Base-by-base conservation (phyloP, 805 yeast genomes). In the Candida silvatica region DNA sequence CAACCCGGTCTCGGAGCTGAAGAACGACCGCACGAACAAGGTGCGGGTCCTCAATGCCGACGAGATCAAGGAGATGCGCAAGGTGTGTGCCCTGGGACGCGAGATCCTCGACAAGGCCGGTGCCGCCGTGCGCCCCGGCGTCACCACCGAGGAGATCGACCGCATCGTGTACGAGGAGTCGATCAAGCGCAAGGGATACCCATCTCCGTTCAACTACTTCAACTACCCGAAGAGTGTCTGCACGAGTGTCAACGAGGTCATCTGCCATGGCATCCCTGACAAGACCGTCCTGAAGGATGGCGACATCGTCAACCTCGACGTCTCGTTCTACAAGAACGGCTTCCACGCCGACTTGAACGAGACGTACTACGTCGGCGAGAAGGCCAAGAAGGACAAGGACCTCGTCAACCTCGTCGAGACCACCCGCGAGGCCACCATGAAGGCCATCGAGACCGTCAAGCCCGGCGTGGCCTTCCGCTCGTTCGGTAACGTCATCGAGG, bases 261-360 rank as follows among this genome's bases (percentile, higher is more conserved):
- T 92, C 41, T 92, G 98, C 57, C 98, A 92, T 59, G 98, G 98
- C 43, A 83, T 92, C 39, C 98, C 98, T 19, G 98, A 92, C 60
- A 71, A 83, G 62, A 72, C 88, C 37, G 78, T 77, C 23, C 69
- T 92, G 43, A 63, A 84, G 56, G 97, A 90, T 46, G 98, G 98
- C 40, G 98, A 92, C 55, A 90, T 92, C 46, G 72, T 92, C 41
- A 92, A 92, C 54, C 64, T 92, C 44, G 98, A 92, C 56, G 84
- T 92, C 32, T 72, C 95, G 3, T 58, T 92, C 36, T 92, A 72
- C 62, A 74, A 81, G 59, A 73, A 82, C 45, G 98, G 98, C 2
- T 76, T 77, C 62, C 97, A 92, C 62, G 80, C 95, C 6, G 98
- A 92, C 59, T 66, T 92, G 56, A 92, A 92, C 59, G 97, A 92